Evolutionary conservation across 164 flowering plant species (phyloP).

Genomic region (Nymphaea colorata): DNA sequence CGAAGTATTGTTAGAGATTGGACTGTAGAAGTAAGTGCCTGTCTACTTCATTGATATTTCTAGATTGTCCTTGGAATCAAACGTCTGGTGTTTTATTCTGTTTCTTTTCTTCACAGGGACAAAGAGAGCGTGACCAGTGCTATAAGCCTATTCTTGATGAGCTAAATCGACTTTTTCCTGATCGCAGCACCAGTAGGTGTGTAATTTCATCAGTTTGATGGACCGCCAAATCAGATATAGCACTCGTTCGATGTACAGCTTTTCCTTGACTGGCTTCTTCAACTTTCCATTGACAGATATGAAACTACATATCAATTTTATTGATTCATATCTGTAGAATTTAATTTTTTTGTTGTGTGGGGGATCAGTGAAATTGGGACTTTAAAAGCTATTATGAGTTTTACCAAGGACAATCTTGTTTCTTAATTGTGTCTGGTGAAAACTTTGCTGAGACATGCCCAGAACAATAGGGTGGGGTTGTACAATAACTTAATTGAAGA

Average conservation of each 20-base stretch:
- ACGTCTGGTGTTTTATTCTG: background rate
- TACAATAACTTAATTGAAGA: too few relatives aligned
- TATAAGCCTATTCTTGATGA: conserved; percentile 93
- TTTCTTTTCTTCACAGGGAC: conserved; percentile 35
- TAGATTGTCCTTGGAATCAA: background rate
- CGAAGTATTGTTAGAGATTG: conserved; percentile 95
- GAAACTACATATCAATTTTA: too few relatives aligned
- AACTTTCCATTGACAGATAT: too few relatives aligned
- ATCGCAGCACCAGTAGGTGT: conserved; percentile 52
- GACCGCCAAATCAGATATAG: background rate
- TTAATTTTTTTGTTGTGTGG: too few relatives aligned
- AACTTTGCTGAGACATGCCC: too few relatives aligned
- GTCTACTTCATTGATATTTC: background rate
- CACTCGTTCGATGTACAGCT: background rate
- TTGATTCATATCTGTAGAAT: too few relatives aligned
- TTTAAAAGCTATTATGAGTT: too few relatives aligned
- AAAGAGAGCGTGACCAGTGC: conserved; percentile 84
- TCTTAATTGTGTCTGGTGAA: too few relatives aligned
- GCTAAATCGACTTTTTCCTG: conserved; percentile 64
- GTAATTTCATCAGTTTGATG: background rate
- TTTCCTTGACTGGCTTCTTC: background rate
- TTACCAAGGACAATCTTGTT: too few relatives aligned
- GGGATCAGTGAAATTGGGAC: too few relatives aligned
- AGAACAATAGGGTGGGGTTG: too few relatives aligned
- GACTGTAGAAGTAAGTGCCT: conserved; percentile 76